These are phyloP conservation scores for Sapria himalayana DNA, from an alignment of 345 rosid species.

Conservation along the genomic window DNA sequence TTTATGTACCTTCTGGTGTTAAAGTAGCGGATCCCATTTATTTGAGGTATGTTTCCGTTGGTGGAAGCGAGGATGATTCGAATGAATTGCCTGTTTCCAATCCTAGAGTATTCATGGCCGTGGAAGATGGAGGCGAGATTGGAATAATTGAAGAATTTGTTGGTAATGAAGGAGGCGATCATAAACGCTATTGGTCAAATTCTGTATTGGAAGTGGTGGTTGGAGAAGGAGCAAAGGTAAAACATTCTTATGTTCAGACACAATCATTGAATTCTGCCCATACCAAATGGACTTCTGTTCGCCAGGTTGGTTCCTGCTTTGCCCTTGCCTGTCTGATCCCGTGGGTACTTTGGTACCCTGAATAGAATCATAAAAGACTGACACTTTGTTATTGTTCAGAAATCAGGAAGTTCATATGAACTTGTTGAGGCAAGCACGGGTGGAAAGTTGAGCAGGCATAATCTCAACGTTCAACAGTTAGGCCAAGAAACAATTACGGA, in stretches of 20 bases:
- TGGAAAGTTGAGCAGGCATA: conserved; percentile 81
- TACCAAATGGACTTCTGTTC: conserved; percentile 72
- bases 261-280: conserved; percentile 63
- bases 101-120: conserved; percentile 67
- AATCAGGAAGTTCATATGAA: conserved; percentile 49
- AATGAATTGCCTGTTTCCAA: conserved; percentile 56
- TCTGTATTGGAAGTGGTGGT: conserved; percentile 50
- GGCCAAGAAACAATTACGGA: conserved; percentile 82
- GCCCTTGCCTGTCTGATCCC: neutral
- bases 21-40: conserved; percentile 43
- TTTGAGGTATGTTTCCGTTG: conserved; percentile 50
- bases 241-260: conserved; percentile 67
- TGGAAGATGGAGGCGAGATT: conserved; percentile 63
- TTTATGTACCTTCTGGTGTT: conserved; percentile 72
- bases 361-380: no score
- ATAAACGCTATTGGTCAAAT: conserved; percentile 53
- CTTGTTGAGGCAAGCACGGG: conserved; percentile 87
- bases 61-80: conserved; percentile 33
- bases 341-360: no score
- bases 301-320: conserved; percentile 32
- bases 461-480: conserved; percentile 67
- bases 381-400: conserved; percentile 18
- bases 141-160: conserved; percentile 63
- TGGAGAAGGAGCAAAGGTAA: conserved; percentile 36
- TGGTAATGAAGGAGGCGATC: conserved; percentile 21